These are phyloP conservation scores for Venturia nashicola DNA, from an alignment of 2,329 filamentous ascomycete species.

Conservation along the genomic window DNA sequence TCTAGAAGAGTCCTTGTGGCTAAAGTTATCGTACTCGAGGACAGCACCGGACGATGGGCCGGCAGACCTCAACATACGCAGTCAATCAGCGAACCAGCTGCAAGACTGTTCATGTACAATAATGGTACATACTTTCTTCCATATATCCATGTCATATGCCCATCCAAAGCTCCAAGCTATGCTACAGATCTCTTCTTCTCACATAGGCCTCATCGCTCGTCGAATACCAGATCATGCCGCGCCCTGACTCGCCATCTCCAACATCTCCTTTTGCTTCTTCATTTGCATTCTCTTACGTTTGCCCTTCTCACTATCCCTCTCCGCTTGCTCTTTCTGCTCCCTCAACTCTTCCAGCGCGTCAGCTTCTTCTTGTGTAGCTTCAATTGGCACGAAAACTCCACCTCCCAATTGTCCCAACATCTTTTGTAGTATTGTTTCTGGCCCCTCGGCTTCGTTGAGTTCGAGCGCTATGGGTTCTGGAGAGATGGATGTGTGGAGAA, in stretches of 20 bases:
- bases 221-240: background rate
- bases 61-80: too few relatives aligned
- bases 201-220: background rate
- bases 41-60: too few relatives aligned
- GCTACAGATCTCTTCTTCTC: background rate
- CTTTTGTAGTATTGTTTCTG: constrained; percentile 39
- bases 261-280: constrained; percentile 49
- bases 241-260: constrained; percentile 39
- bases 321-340: constrained; percentile 39
- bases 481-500: constrained; percentile 38
- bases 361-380: constrained; percentile 47
- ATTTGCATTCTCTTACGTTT: constrained; percentile 42
- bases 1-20: too few relatives aligned
- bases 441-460: constrained; percentile 40
- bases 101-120: background rate
- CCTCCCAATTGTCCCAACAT: constrained; percentile 48
- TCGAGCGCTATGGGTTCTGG: constrained; percentile 17
- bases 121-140: background rate
- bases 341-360: constrained; percentile 45
- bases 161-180: background rate
- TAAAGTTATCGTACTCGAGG: too few relatives aligned
- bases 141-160: background rate
- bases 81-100: too few relatives aligned
- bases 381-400: constrained; percentile 47
- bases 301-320: constrained; percentile 43